Conservation (phyloP, 2,329 filamentous ascomycete species). For the Pyricularia pennisetigena region DNA sequence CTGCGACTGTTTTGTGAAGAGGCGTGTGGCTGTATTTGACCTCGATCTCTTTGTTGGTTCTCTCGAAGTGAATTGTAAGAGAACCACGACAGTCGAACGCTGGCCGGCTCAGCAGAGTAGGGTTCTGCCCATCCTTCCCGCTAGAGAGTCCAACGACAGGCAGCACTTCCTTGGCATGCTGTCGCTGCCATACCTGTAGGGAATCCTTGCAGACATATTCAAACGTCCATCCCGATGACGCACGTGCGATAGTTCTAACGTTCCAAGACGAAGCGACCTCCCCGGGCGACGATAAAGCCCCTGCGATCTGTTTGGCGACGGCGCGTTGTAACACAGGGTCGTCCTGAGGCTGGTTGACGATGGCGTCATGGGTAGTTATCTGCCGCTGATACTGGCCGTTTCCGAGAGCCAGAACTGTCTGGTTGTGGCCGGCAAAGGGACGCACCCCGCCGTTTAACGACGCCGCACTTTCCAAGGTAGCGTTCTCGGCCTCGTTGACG, state of each 20-base stretch:
- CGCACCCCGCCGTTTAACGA: conserved; percentile 18
- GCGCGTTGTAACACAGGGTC: conserved; percentile 37
- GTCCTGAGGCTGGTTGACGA: conserved; percentile 38
- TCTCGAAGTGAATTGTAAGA: conserved; percentile 38
- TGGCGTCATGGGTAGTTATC: conserved; percentile 32
- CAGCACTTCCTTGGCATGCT: conserved; percentile 30
- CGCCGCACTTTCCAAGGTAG: conserved; percentile 17
- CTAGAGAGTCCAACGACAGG: conserved; percentile 38
- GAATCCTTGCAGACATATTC: conserved; percentile 45
- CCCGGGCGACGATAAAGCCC: conserved; percentile 32
- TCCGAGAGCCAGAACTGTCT: conserved; percentile 5
- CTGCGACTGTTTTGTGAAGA: conserved; percentile 43
- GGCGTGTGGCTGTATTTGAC: conserved; percentile 47
- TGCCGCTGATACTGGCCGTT: conserved; percentile 21
- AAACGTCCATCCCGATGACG: conserved; percentile 41
- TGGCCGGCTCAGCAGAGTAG: conserved; percentile 38
- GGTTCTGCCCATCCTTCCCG: conserved; percentile 33
- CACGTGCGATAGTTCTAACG: conserved; percentile 31
- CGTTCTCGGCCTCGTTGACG: conserved; percentile 25
- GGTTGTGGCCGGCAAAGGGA: conserved; percentile 18
- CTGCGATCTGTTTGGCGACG: conserved; percentile 38
- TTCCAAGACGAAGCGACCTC: conserved; percentile 32
- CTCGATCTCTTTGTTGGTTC: conserved; percentile 33
- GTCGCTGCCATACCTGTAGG: conserved; percentile 37
- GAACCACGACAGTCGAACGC: conserved; percentile 49